These are phyloP conservation scores for Phialocephala subalpina DNA, from an alignment of 2,329 filamentous ascomycete species.

Conservation along the genomic window DNA sequence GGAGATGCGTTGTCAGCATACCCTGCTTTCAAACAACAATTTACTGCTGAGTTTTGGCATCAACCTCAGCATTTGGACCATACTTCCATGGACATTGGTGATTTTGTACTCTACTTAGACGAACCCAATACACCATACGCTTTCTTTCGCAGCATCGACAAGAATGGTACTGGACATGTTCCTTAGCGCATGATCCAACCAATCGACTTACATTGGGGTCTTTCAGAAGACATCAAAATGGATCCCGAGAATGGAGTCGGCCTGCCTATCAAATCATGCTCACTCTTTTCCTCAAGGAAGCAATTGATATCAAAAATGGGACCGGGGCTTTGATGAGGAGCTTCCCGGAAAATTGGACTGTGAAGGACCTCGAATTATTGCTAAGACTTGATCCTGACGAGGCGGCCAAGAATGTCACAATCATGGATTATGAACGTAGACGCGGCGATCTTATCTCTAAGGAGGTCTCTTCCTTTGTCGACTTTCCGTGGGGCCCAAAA, in stretches of 20 bases:
- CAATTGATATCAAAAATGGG: not conserved
- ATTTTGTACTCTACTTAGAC: not conserved
- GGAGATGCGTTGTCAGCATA: not conserved
- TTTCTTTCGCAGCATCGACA: not conserved
- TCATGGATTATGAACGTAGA: not conserved
- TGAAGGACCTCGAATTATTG: not conserved
- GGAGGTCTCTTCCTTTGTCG: not conserved
- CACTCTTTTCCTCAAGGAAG: not conserved
- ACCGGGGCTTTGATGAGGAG: too few relatives aligned
- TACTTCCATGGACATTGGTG: not conserved
- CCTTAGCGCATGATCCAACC: conserved; percentile 1
- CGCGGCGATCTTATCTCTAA: not conserved
- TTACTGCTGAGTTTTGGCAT: not conserved
- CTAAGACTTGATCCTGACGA: not conserved
- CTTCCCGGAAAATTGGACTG: not conserved
- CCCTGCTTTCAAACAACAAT: not conserved
- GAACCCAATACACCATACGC: not conserved
- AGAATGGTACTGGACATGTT: not conserved
- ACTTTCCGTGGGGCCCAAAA: not conserved
- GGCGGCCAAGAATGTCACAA: not conserved
- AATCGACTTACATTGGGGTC: not conserved
- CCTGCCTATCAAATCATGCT: not conserved
- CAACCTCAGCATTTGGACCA: not conserved
- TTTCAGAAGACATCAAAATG: not conserved
- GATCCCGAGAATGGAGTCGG: not conserved